Percentiles rank a stretch among this genome's conserved stretches.
phyloP scores from a whole-genome alignment of 441 rosid genomes.

The Pelargonium cotyledonis region DNA sequence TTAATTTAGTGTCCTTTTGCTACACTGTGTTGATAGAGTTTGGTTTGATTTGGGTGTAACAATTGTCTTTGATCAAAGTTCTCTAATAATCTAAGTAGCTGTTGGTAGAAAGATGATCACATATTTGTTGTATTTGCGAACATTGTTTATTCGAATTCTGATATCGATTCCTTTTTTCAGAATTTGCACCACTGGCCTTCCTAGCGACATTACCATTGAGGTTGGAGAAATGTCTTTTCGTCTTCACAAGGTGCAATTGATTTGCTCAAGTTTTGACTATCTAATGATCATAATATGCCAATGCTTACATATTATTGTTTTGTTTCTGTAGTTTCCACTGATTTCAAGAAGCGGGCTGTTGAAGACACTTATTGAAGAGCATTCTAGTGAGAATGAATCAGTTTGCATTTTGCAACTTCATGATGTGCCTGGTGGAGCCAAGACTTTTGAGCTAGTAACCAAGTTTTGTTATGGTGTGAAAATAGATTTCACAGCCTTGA shows the following conservation, averaged over 20 bases:
- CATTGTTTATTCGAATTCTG: too few relatives aligned
- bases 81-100: too few relatives aligned
- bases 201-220: slow-evolving; percentile 66
- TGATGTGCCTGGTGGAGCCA: slow-evolving; percentile 75
- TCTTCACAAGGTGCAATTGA: slow-evolving; percentile 59
- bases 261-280: too few relatives aligned
- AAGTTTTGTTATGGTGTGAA: slow-evolving; percentile 79
- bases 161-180: slow-evolving; percentile 36
- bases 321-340: slow-evolving; percentile 59
- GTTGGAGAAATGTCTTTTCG: slow-evolving; percentile 71
- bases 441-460: slow-evolving; percentile 62
- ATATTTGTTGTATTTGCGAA: too few relatives aligned
- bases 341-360: slow-evolving; percentile 71
- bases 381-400: slow-evolving; percentile 30
- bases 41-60: too few relatives aligned
- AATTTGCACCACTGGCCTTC: slow-evolving; percentile 75
- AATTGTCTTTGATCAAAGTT: too few relatives aligned
- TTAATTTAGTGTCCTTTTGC: too few relatives aligned
- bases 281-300: too few relatives aligned
- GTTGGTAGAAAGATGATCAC: background rate
- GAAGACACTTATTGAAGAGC: slow-evolving; percentile 44
- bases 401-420: slow-evolving; percentile 48
- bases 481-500: slow-evolving; percentile 55
- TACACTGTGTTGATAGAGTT: too few relatives aligned
- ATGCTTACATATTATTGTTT: background rate